Conservation (phyloP, 306 rosid genomes). For the Fragaria nilgerrensis region DNA sequence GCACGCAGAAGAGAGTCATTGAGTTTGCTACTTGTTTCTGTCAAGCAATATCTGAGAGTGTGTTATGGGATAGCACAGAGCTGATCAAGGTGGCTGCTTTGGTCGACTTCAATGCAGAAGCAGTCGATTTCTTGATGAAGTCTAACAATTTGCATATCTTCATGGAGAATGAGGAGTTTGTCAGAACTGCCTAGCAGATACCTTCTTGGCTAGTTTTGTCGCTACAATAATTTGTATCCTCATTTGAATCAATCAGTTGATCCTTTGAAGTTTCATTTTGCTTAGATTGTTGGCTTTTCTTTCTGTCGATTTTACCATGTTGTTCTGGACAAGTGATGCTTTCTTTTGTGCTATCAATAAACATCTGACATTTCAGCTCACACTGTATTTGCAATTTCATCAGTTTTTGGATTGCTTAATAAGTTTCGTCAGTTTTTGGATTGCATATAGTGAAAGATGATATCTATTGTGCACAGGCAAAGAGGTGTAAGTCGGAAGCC, state of each 20-base stretch:
- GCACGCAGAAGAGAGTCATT: slow-evolving; percentile 10
- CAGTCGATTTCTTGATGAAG: slow-evolving; percentile 53
- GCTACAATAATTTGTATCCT: not conserved
- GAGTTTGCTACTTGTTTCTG: slow-evolving; percentile 59
- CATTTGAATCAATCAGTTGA: not conserved
- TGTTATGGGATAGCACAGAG: slow-evolving; percentile 41
- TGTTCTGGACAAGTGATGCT: not conserved
- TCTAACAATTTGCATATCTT: slow-evolving; percentile 60
- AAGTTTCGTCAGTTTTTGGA: not conserved
- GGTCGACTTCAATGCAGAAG: slow-evolving; percentile 52
- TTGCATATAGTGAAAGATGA: slow-evolving; percentile 20
- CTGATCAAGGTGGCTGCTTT: slow-evolving; percentile 51
- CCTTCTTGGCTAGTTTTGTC: slow-evolving; percentile 22
- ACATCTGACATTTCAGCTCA: not conserved
- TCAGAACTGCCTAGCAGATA: slow-evolving; percentile 29
- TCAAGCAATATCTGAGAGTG: slow-evolving; percentile 29
- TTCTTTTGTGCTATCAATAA: not conserved
- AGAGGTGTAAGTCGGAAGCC: slow-evolving; percentile 67
- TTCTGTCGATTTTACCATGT: not conserved
- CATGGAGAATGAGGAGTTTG: slow-evolving; percentile 59
- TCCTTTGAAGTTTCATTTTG: not conserved
- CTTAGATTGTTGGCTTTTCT: not conserved
- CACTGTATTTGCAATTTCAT: not conserved
- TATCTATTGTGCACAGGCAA: slow-evolving; percentile 55
- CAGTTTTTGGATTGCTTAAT: no score